A percentile compares a stretch with the other conserved stretches of the same genome.
phyloP scores from a whole-genome alignment of 176 grass and related monocot species.

The Hyparrhenia diplandra region DNA sequence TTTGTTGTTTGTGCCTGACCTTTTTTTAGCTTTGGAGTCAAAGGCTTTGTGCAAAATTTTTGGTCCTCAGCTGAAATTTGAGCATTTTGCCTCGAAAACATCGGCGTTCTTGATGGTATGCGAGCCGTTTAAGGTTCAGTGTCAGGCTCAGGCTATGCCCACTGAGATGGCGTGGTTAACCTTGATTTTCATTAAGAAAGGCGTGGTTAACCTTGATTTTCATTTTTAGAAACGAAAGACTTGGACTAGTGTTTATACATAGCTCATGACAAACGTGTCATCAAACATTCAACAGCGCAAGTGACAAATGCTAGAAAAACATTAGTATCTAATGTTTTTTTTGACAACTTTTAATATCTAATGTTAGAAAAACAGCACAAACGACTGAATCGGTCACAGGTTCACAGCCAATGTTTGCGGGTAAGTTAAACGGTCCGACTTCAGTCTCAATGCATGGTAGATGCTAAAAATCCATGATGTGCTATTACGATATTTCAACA shows the following conservation, averaged over 20 bases:
- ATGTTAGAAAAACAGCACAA: background rate
- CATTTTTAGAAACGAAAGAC: background rate
- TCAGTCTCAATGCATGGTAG: background rate
- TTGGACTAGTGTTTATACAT: background rate
- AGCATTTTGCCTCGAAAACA: background rate
- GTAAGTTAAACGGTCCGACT: background rate
- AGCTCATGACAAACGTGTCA: background rate
- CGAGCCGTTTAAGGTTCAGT: background rate
- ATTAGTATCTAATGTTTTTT: too few relatives aligned
- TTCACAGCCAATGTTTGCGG: background rate
- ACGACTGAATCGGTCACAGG: background rate
- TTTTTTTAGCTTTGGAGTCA: background rate
- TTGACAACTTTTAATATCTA: too few relatives aligned
- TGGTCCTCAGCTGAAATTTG: background rate
- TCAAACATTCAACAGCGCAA: too few relatives aligned
- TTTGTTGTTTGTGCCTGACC: background rate
- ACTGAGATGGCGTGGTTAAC: background rate
- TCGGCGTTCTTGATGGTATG: background rate
- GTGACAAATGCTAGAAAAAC: too few relatives aligned
- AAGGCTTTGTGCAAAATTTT: background rate
- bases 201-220: background rate
- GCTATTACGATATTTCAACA: background rate
- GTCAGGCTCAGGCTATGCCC: background rate
- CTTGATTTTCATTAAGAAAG: too few relatives aligned
- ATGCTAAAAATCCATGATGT: background rate